A percentile compares a stretch with the other conserved stretches of the same genome.
phyloP scores from a whole-genome alignment of 345 rosid genomes.

The Psidium friedrichsthalianum region DNA sequence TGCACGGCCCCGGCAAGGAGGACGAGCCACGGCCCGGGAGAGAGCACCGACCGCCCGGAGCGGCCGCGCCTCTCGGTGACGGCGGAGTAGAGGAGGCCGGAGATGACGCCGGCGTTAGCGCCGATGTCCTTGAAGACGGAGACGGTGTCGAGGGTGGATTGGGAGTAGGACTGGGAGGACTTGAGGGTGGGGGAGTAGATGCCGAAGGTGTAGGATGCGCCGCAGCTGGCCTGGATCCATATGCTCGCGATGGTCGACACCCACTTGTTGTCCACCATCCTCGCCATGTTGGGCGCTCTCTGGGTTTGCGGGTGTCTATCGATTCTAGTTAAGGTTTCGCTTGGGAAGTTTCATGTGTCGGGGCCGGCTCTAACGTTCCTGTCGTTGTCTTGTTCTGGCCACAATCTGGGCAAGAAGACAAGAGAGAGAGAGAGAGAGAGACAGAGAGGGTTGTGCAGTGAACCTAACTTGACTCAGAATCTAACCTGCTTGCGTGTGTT shows the following conservation, averaged over 20 bases:
- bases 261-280: constrained; percentile 37
- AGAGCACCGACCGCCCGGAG: not conserved
- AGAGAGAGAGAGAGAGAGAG: not conserved
- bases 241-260: constrained; percentile 68
- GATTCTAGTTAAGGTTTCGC: not conserved
- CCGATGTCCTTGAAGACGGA: constrained; percentile 97
- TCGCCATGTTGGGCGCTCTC: not conserved
- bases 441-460: not conserved
- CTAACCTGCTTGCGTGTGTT: not conserved
- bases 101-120: constrained; percentile 69
- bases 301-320: not conserved
- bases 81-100: constrained; percentile 65
- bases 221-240: constrained; percentile 72
- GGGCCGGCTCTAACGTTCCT: not conserved
- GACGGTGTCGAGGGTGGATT: constrained; percentile 88
- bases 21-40: constrained; percentile 72
- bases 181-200: constrained; percentile 71
- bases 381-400: not conserved
- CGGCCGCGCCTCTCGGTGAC: constrained; percentile 11
- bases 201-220: constrained; percentile 68
- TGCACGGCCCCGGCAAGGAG: constrained; percentile 52
- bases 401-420: not conserved
- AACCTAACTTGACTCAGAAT: not conserved
- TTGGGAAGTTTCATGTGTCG: not conserved
- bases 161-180: constrained; percentile 69